Evolutionary conservation across 176 grass and related monocot species (phyloP).

Genomic region (Oryza glumipatula): DNA sequence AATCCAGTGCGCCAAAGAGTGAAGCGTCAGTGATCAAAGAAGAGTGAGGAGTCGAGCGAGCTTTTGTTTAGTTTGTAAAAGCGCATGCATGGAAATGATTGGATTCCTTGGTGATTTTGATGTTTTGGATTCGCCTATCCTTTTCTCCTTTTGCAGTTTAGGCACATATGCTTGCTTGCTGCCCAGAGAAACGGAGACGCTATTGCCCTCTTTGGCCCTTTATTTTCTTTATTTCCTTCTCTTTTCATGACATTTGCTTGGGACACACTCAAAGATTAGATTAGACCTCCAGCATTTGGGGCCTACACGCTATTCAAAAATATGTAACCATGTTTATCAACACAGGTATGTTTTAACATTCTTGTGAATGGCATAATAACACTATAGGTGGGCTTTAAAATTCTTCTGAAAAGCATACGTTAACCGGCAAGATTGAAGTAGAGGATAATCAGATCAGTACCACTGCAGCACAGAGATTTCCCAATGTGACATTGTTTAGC

Average conservation of each 20-base stretch:
- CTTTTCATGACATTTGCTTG: conserved; percentile 46
- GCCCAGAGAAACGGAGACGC: conserved; percentile 36
- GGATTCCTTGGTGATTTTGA: conserved; percentile 44
- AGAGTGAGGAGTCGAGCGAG: conserved; percentile 2
- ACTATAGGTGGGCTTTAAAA: no score
- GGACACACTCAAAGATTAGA: conserved; percentile 47
- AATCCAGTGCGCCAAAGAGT: not conserved
- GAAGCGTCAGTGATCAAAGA: conserved; percentile 23
- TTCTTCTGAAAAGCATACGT: not conserved
- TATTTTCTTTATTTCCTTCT: not conserved
- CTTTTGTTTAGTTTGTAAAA: conserved; percentile 5
- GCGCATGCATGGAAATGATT: conserved; percentile 50
- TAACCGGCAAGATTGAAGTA: not conserved
- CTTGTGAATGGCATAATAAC: no score
- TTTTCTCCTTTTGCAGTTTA: conserved; percentile 75
- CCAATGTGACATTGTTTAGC: not conserved
- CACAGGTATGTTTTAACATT: not conserved
- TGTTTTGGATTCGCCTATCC: conserved; percentile 41
- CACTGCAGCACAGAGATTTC: not conserved
- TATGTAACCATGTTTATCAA: not conserved
- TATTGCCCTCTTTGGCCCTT: conserved; percentile 15
- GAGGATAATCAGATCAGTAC: not conserved
- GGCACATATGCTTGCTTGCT: conserved; percentile 95
- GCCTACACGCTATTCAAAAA: not conserved
- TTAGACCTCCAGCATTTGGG: not conserved